phyloP scores from a whole-genome alignment of 768 basidiomycete genomes.

The Cubamyces lactineus region DNA sequence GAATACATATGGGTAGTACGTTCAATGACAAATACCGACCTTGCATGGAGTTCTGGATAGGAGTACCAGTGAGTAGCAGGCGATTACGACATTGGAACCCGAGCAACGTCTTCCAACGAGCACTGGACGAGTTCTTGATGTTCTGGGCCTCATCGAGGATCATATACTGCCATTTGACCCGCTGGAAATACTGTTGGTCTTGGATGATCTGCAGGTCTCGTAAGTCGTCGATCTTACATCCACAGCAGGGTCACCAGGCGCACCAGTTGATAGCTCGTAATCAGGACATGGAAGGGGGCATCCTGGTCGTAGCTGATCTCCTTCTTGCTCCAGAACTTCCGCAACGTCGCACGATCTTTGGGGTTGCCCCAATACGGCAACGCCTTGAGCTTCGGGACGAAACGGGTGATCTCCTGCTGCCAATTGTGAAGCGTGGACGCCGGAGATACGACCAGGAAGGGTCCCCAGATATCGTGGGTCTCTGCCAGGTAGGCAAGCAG shows the following conservation, averaged over 20 bases:
- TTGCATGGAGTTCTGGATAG: constrained; percentile 99
- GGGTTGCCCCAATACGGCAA: constrained; percentile 98
- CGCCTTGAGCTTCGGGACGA: constrained; percentile 91
- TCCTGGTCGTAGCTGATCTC: constrained; percentile 94
- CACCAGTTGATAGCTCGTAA: constrained; percentile 96
- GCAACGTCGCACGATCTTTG: constrained; percentile 90
- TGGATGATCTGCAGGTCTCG: constrained; percentile 69
- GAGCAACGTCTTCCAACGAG: constrained; percentile 95
- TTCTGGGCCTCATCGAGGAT: constrained; percentile 99
- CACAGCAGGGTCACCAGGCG: constrained; percentile 30
- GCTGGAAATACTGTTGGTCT: constrained; percentile 97
- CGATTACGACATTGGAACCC: constrained; percentile 96
- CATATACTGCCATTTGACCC: constrained; percentile 99
- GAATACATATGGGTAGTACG: neutral
- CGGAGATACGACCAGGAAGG: constrained; percentile 97
- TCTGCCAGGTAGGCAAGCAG: constrained; percentile 95
- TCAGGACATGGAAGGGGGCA: constrained; percentile 94
- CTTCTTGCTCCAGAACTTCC: constrained; percentile 99
- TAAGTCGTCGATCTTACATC: neutral
- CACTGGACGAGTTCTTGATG: constrained; percentile 96
- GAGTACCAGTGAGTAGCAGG: constrained; percentile 93
- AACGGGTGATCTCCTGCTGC: constrained; percentile 97
- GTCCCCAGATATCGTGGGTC: constrained; percentile 98
- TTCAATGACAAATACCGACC: constrained; percentile 49
- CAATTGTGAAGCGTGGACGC: constrained; percentile 98